phyloP scores from a whole-genome alignment of 106 monocot species.

The Posidonia australis region DNA sequence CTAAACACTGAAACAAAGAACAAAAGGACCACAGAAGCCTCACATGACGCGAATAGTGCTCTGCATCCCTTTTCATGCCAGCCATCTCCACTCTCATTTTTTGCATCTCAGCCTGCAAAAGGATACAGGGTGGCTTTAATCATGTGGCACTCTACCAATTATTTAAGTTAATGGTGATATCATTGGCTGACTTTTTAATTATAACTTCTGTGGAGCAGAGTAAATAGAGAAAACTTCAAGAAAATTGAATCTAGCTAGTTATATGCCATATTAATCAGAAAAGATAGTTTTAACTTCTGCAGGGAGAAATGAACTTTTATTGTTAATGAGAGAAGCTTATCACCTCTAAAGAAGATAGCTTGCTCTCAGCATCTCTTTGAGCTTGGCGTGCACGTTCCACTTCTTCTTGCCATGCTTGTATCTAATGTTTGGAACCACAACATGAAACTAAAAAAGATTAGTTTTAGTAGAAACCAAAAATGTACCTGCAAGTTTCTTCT shows the following conservation, averaged over 20 bases:
- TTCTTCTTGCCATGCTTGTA: constrained; percentile 98
- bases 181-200: too few relatives aligned
- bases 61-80: constrained; percentile 98
- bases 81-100: constrained; percentile 99
- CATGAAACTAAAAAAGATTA: neutral
- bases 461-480: neutral
- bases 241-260: too few relatives aligned
- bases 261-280: too few relatives aligned
- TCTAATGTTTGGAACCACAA: constrained; percentile 30
- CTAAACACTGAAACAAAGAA: neutral
- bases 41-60: constrained; percentile 95
- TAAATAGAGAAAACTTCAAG: too few relatives aligned
- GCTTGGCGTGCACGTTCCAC: constrained; percentile 85
- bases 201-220: too few relatives aligned
- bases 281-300: too few relatives aligned
- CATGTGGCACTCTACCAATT: neutral
- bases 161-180: neutral
- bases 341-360: constrained; percentile 79
- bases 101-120: constrained; percentile 68
- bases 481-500: neutral
- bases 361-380: constrained; percentile 92
- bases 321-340: constrained; percentile 10
- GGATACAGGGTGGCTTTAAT: neutral
- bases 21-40: constrained; percentile 5
- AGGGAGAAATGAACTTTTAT: too few relatives aligned